Percentiles rank a stretch among this genome's conserved stretches.
Conservation (phyloP, 495 filamentous ascomycete species). For the Hypoxylon fuscum region DNA sequence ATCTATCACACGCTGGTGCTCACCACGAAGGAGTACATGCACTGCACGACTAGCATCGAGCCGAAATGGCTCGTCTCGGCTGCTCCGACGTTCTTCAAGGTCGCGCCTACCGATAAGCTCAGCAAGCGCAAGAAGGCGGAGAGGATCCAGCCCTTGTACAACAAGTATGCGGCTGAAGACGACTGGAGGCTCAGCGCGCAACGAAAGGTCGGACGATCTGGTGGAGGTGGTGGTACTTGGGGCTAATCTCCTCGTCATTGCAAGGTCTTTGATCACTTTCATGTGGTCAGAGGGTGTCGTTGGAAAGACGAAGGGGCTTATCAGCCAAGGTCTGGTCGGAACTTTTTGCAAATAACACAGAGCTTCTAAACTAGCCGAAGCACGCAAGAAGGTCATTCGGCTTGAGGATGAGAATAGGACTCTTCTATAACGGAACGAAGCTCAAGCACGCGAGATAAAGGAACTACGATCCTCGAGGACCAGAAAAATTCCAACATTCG, state of each 20-base stretch:
- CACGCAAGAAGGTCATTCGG: background rate
- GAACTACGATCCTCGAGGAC: too few relatives aligned
- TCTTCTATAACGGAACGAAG: too few relatives aligned
- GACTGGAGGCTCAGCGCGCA: slow-evolving; percentile 95
- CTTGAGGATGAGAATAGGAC: background rate
- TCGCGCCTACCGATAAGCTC: slow-evolving; percentile 86
- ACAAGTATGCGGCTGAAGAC: slow-evolving; percentile 84
- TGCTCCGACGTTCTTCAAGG: slow-evolving; percentile 98
- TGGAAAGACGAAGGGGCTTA: too few relatives aligned
- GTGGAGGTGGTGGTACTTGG: slow-evolving; percentile 92
- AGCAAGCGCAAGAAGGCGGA: slow-evolving; percentile 94
- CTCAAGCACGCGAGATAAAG: too few relatives aligned
- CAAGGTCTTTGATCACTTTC: too few relatives aligned
- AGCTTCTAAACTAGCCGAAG: background rate
- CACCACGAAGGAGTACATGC: slow-evolving; percentile 98
- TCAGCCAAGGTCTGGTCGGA: too few relatives aligned
- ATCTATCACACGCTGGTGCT: slow-evolving; percentile 90
- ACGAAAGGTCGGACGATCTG: slow-evolving; percentile 84
- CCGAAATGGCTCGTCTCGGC: slow-evolving; percentile 92
- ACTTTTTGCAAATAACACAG: too few relatives aligned
- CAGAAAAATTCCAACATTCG: too few relatives aligned
- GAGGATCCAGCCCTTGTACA: slow-evolving; percentile 93
- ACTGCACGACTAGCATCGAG: slow-evolving; percentile 88
- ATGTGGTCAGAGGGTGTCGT: too few relatives aligned
- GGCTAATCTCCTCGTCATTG: too few relatives aligned